Percentiles rank a stretch among this genome's conserved stretches.
These are phyloP conservation scores for Lasiodiplodia theobromae DNA, from an alignment of 2,329 filamentous ascomycete species.

Conservation along the genomic window DNA sequence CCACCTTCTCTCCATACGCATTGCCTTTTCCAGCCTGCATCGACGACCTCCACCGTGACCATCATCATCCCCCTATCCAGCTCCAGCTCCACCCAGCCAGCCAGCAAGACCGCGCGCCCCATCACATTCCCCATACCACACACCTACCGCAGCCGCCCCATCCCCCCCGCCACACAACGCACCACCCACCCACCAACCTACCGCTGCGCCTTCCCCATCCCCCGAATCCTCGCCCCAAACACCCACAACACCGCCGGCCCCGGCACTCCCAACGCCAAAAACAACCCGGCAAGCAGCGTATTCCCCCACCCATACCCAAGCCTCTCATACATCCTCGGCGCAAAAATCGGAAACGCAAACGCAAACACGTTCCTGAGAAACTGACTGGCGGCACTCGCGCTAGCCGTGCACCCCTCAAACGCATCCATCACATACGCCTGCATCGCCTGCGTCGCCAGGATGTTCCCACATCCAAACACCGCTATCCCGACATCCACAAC, in stretches of 20 bases:
- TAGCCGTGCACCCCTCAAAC: conserved; percentile 66
- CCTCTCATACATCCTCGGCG: conserved; percentile 42
- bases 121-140: not conserved
- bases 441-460: conserved; percentile 48
- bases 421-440: conserved; percentile 69
- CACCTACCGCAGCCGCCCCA: not conserved
- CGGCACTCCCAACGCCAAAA: conserved; percentile 42
- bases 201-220: conserved; percentile 42
- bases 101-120: no score
- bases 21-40: no score
- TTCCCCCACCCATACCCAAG: conserved; percentile 50
- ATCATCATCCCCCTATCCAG: no score
- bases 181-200: not conserved
- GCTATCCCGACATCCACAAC: conserved; percentile 59
- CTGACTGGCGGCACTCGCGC: conserved; percentile 58
- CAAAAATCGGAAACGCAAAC: conserved; percentile 47
- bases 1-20: no score
- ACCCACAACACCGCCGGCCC: conserved; percentile 55
- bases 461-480: conserved; percentile 50
- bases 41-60: no score
- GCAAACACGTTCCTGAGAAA: conserved; percentile 35
- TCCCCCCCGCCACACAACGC: not conserved
- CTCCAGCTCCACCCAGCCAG: no score
- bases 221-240: conserved; percentile 52
- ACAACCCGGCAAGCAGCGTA: conserved; percentile 39